Conservation (phyloP, 495 filamentous ascomycete species). For the Echria macrotheca region DNA sequence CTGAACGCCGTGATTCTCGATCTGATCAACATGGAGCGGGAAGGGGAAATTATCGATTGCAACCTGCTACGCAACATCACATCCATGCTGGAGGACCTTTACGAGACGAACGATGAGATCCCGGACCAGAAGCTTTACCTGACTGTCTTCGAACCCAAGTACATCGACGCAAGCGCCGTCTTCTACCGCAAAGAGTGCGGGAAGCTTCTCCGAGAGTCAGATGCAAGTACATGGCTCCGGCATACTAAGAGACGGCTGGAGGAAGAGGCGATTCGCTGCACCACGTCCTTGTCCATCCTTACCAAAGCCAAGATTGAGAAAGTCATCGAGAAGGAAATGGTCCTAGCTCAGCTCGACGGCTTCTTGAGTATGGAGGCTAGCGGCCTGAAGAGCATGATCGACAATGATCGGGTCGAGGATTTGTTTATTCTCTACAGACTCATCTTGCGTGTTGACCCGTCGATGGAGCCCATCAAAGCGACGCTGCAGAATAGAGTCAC, state of each 20-base stretch:
- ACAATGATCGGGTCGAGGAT: slow-evolving; percentile 75
- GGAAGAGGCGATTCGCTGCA: slow-evolving; percentile 79
- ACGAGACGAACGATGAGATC: slow-evolving; percentile 70
- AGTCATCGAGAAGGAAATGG: slow-evolving; percentile 76
- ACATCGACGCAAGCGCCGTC: slow-evolving; percentile 58
- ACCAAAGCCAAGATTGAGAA: slow-evolving; percentile 68
- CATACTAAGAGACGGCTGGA: slow-evolving; percentile 63
- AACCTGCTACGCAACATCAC: slow-evolving; percentile 74
- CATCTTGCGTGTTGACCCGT: slow-evolving; percentile 69
- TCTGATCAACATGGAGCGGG: slow-evolving; percentile 85
- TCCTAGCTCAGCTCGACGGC: slow-evolving; percentile 67
- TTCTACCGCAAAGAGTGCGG: slow-evolving; percentile 78
- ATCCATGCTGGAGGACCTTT: slow-evolving; percentile 87
- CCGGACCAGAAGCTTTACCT: slow-evolving; percentile 77
- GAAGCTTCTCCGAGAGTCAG: slow-evolving; percentile 64
- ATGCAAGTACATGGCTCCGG: slow-evolving; percentile 80
- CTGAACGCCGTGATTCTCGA: slow-evolving; percentile 80
- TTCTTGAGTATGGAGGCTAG: slow-evolving; percentile 79
- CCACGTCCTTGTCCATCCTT: slow-evolving; percentile 64
- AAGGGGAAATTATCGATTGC: slow-evolving; percentile 84
- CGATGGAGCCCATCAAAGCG: slow-evolving; percentile 63
- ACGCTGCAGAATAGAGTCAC: slow-evolving; percentile 69
- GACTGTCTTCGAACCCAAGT: slow-evolving; percentile 73
- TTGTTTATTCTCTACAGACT: slow-evolving; percentile 72
- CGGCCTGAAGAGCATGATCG: slow-evolving; percentile 84